phyloP scores from a whole-genome alignment of 306 rosid species.

The Prunus persica region DNA sequence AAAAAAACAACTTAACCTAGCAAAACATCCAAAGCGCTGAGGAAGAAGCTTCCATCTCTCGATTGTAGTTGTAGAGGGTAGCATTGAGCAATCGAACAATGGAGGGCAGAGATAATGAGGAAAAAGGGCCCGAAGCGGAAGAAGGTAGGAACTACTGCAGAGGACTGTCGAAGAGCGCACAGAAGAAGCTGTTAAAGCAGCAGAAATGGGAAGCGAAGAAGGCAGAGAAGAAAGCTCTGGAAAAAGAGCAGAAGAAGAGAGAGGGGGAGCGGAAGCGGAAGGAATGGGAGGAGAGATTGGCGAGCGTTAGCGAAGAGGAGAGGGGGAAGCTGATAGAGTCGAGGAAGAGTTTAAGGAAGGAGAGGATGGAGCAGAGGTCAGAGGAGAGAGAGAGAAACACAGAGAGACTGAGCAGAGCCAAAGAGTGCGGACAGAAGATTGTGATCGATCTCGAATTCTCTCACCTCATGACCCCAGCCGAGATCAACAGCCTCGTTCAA shows the following conservation, averaged over 20 bases:
- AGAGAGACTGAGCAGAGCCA: slow-evolving; percentile 52
- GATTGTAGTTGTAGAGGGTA: neutral
- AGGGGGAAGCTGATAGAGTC: slow-evolving; percentile 60
- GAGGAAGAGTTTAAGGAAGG: slow-evolving; percentile 58
- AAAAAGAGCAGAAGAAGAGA: slow-evolving; percentile 58
- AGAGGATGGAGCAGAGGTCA: slow-evolving; percentile 71
- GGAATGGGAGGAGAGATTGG: slow-evolving; percentile 80
- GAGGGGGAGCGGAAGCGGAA: slow-evolving; percentile 64
- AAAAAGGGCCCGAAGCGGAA: neutral
- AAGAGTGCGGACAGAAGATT: slow-evolving; percentile 63
- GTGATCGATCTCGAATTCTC: slow-evolving; percentile 74
- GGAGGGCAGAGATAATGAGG: neutral
- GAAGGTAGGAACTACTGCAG: neutral
- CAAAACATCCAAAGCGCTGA: neutral
- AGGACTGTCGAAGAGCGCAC: slow-evolving; percentile 58
- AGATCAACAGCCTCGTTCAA: slow-evolving; percentile 81
- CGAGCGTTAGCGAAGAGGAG: slow-evolving; percentile 56
- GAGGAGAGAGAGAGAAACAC: slow-evolving; percentile 54
- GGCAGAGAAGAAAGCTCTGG: slow-evolving; percentile 75
- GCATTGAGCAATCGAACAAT: neutral
- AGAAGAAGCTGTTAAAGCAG: slow-evolving; percentile 70
- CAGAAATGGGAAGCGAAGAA: slow-evolving; percentile 70
- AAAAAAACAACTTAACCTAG: neutral
- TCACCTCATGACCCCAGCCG: slow-evolving; percentile 68
- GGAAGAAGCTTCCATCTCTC: neutral